Evolutionary conservation across 768 basidiomycete genomes (phyloP).

Genomic region (Xerocomellus chrysenteron): DNA sequence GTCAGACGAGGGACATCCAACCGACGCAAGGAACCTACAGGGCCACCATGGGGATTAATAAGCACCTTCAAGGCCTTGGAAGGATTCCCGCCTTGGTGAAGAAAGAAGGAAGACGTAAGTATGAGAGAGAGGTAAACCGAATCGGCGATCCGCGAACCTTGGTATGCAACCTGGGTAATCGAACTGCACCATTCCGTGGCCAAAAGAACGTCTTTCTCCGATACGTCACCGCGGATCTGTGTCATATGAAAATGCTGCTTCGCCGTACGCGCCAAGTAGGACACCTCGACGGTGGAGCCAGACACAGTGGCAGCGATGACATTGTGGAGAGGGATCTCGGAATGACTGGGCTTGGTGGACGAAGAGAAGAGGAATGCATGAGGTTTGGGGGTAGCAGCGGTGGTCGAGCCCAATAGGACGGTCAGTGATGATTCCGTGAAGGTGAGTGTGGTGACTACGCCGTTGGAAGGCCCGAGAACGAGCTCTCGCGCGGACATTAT

Average conservation of each 20-base stretch:
- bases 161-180: slow-evolving; percentile 59
- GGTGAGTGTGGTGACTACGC: slow-evolving; percentile 21
- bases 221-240: slow-evolving; percentile 43
- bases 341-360: slow-evolving; percentile 3
- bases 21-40: slow-evolving; percentile 42
- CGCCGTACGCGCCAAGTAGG: slow-evolving; percentile 49
- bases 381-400: not conserved
- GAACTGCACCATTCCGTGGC: slow-evolving; percentile 53
- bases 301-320: slow-evolving; percentile 53
- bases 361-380: slow-evolving; percentile 13
- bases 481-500: slow-evolving; percentile 22
- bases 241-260: slow-evolving; percentile 38
- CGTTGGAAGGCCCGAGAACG: slow-evolving; percentile 16
- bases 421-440: slow-evolving; percentile 29
- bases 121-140: not conserved
- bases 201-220: slow-evolving; percentile 32
- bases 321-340: slow-evolving; percentile 43
- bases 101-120: slow-evolving; percentile 2
- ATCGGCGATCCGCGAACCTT: slow-evolving; percentile 37
- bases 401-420: slow-evolving; percentile 22
- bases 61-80: slow-evolving; percentile 61
- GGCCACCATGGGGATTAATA: slow-evolving; percentile 81
- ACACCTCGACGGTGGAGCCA: slow-evolving; percentile 42
- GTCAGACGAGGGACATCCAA: slow-evolving; percentile 1
- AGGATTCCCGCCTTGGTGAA: slow-evolving; percentile 47